Conservation (phyloP, 2,329 filamentous ascomycete genomes). For the Arthrobotrys conoides region DNA sequence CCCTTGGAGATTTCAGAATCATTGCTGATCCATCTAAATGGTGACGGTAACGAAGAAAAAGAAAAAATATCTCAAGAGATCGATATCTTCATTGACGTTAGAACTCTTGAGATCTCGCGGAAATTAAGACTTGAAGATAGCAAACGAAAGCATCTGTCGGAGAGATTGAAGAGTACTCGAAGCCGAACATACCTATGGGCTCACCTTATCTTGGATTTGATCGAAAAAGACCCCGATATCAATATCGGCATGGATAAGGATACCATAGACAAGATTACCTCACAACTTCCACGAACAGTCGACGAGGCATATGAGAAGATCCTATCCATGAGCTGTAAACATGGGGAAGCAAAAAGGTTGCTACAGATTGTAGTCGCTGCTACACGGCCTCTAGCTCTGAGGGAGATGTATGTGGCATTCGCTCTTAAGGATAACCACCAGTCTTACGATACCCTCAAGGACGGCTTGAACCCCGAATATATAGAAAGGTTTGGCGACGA, state of each 20-base stretch:
- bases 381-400: constrained; percentile 65
- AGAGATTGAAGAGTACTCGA: constrained; percentile 55
- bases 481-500: constrained; percentile 44
- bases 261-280: constrained; percentile 45
- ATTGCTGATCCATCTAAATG: constrained; percentile 65
- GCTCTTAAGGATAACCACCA: constrained; percentile 53
- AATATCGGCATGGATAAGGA: constrained; percentile 60
- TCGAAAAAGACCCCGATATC: constrained; percentile 62
- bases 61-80: constrained; percentile 66
- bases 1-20: constrained; percentile 32
- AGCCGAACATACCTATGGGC: constrained; percentile 67
- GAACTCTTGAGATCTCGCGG: too few species aligned
- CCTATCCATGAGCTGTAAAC: constrained; percentile 64
- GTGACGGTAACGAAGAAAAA: constrained; percentile 65
- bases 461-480: constrained; percentile 41
- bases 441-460: constrained; percentile 56
- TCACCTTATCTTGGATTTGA: constrained; percentile 66
- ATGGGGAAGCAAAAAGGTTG: constrained; percentile 64
- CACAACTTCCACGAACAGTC: constrained; percentile 64
- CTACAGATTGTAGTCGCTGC: constrained; percentile 67
- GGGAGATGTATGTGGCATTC: constrained; percentile 66
- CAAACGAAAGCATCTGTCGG: constrained; percentile 53
- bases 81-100: constrained; percentile 66
- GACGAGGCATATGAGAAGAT: constrained; percentile 67
- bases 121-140: constrained; percentile 57